phyloP scores from a whole-genome alignment of 1,284 basidiomycete species.

The Ustilago sp. region DNA sequence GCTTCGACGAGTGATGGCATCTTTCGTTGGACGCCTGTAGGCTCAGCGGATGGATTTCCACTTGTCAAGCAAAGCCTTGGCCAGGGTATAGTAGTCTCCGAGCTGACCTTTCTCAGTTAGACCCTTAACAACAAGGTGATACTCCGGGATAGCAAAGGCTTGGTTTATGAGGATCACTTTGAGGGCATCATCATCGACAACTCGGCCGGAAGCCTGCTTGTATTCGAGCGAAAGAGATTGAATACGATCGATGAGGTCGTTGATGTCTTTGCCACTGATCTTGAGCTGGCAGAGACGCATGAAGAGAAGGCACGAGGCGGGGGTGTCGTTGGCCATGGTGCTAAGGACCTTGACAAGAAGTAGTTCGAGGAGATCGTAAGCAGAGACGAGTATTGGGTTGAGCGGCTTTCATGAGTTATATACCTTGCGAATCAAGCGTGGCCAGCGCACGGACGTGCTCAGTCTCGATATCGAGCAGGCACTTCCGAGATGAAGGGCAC shows the following conservation, averaged over 20 bases:
- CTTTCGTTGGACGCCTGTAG: too few species aligned
- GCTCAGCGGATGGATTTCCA: conserved; percentile 19
- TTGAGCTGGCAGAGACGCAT: conserved; percentile 32
- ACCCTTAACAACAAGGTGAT: conserved; percentile 21
- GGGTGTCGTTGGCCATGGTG: conserved; percentile 27
- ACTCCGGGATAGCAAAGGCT: conserved; percentile 23
- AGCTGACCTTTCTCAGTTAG: conserved; percentile 13
- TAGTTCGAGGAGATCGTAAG: neutral
- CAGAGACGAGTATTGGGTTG: too few species aligned
- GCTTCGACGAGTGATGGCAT: neutral
- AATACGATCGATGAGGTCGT: conserved; percentile 28
- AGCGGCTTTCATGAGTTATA: neutral
- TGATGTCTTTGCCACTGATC: conserved; percentile 29
- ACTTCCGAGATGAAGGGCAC: neutral
- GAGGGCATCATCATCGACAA: conserved; percentile 33
- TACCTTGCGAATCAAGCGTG: neutral
- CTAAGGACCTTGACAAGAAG: neutral
- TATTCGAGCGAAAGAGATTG: conserved; percentile 27
- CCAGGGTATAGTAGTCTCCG: conserved; percentile 26
- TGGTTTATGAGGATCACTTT: conserved; percentile 31
- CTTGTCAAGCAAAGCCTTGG: conserved; percentile 21
- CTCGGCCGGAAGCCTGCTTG: conserved; percentile 19
- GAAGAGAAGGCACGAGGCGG: conserved; percentile 31
- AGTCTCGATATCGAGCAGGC: neutral
- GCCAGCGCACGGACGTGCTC: neutral